Percentiles rank a stretch among this genome's conserved stretches.
Conservation (phyloP, 192 early-diverging fungal species). For the Tieghemiomyces parasiticus region DNA sequence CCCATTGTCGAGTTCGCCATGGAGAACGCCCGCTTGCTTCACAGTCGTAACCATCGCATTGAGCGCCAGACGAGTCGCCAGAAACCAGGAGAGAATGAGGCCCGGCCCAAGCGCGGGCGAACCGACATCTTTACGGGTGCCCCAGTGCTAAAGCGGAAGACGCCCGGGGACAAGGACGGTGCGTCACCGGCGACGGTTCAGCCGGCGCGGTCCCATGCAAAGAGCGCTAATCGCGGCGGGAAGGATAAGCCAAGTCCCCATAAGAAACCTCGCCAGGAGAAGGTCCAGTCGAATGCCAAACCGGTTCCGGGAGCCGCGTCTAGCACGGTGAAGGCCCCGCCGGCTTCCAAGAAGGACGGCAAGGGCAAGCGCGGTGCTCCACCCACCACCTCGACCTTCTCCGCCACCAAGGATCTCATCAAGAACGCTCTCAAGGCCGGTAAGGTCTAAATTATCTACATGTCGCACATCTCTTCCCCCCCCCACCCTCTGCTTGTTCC, state of each 20-base stretch:
- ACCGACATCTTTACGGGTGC: too few relatives aligned
- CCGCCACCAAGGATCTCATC: neutral
- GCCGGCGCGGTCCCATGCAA: neutral
- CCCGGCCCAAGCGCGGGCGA: too few relatives aligned
- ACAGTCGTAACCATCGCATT: conserved; percentile 38
- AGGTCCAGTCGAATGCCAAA: neutral
- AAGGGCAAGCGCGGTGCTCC: neutral
- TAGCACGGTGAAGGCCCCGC: neutral
- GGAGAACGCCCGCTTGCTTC: conserved; percentile 70
- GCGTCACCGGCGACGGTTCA: neutral
- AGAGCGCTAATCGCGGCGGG: neutral
- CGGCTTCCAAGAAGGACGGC: neutral
- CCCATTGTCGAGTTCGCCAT: conserved; percentile 85
- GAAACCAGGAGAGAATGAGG: too few relatives aligned
- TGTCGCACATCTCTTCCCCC: neutral
- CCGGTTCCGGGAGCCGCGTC: neutral
- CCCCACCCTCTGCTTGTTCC: too few relatives aligned
- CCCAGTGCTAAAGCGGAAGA: too few relatives aligned
- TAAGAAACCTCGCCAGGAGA: too few relatives aligned
- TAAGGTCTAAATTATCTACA: neutral
- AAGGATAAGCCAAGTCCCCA: too few relatives aligned
- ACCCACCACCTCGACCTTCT: neutral
- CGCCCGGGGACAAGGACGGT: too few relatives aligned
- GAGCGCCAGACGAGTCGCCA: too few relatives aligned
- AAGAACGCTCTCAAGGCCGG: neutral